Percentiles rank a stretch among this genome's conserved stretches.
Conservation (phyloP, 2,329 filamentous ascomycete genomes). For the Ascocoryne sarcoides region DNA sequence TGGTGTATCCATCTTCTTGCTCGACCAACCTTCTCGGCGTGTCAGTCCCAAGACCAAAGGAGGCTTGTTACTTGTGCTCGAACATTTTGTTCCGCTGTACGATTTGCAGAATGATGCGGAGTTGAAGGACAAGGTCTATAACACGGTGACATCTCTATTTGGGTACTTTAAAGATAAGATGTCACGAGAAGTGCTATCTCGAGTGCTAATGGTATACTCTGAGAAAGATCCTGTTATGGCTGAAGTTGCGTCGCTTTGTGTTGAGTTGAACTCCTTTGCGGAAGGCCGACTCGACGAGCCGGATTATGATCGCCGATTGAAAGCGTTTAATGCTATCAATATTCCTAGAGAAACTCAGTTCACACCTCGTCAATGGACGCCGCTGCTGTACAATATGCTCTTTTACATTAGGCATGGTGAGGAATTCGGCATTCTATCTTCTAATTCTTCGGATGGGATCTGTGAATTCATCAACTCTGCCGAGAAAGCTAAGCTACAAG, state of each 20-base stretch:
- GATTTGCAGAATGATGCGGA: slow-evolving; percentile 45
- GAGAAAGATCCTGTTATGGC: slow-evolving; percentile 50
- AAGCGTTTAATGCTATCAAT: slow-evolving; percentile 67
- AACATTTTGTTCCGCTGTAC: slow-evolving; percentile 67
- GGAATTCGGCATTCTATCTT: slow-evolving; percentile 73
- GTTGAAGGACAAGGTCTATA: slow-evolving; percentile 58
- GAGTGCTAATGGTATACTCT: slow-evolving; percentile 64
- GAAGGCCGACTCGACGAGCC: slow-evolving; percentile 69
- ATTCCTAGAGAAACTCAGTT: slow-evolving; percentile 50
- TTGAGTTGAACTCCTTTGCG: slow-evolving; percentile 73
- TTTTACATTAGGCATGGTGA: slow-evolving; percentile 81
- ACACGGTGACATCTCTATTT: slow-evolving; percentile 72
- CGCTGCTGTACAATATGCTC: slow-evolving; percentile 79
- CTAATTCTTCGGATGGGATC: slow-evolving; percentile 73
- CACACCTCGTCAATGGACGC: slow-evolving; percentile 70
- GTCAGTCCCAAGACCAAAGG: slow-evolving; percentile 80
- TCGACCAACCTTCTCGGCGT: slow-evolving; percentile 74
- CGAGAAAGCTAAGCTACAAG: slow-evolving; percentile 36
- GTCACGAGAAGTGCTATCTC: slow-evolving; percentile 65
- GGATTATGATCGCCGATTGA: slow-evolving; percentile 74
- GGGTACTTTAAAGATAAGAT: slow-evolving; percentile 79
- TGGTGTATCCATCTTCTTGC: slow-evolving; percentile 68
- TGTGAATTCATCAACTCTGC: slow-evolving; percentile 67
- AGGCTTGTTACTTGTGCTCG: slow-evolving; percentile 68
- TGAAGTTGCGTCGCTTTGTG: slow-evolving; percentile 61